Evolutionary conservation across 1,139 yeast genomes (phyloP), one percentile per base, ranked within the genome.

Genomic region (Taiozyma sp.): DNA sequence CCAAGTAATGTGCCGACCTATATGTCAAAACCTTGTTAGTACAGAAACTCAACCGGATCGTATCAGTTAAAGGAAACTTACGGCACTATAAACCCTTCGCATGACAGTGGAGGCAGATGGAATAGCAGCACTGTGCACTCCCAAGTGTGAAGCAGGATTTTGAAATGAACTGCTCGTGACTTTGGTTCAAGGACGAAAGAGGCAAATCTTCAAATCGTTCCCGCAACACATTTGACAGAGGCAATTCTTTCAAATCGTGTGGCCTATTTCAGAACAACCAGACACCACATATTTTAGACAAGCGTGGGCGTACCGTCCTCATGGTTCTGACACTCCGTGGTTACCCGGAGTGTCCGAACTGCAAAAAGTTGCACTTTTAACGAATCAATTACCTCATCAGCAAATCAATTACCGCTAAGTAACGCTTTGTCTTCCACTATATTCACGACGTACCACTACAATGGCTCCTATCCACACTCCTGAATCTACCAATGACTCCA

Each of bases 1-100:
- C 66, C 65, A 13, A 61, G 43, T 23, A 60, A 49, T 22, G 64
- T 57, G 13, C 64, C 65, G 47, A 38, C 24, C 41, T 38, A 19
- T 38, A 22, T 19, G 23, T 16, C 23, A 38, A 38, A 38, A 12
- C 9, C 9, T 38, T 6, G 41, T 38, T 38, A 38, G 41, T 38
- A 38, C 36, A 14, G 16, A 13, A n/a, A 14, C 36, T 32, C 3
- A 6, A 32, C 10, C 36, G 19, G n/a, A 32, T 32, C 16, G 36
- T 13, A 23, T 9, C 24, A 8, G 24, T 13, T 36, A 23, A 19
- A 38, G 8, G 4, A 13, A 38, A 38, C 41, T 38, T 22, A 38
- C 41, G 24, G 41, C 41, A 38, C 41, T 22, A 8, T 38, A 38
- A 10, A 38, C 41, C 24, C 41, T 38, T 22, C 24, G 23, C 41